These are phyloP conservation scores for Haematococcus lacustris DNA, from an alignment of 139 green algal genomes.

Conservation along the genomic window DNA sequence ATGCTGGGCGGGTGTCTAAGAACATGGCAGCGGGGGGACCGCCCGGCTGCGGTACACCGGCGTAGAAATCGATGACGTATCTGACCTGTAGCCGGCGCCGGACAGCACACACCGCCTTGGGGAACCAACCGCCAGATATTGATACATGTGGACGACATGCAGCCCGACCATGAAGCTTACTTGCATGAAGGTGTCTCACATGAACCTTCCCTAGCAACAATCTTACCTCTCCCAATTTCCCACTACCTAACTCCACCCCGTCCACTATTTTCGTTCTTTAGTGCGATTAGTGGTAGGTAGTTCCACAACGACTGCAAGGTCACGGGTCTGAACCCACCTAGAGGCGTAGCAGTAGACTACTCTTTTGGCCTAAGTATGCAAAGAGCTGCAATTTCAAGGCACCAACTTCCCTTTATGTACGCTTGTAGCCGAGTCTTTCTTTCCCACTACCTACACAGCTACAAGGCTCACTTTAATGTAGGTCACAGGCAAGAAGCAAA, in stretches of 20 bases:
- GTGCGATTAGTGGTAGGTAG: too few species aligned
- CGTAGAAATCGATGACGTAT: constrained; percentile 97
- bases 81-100: constrained; percentile 44
- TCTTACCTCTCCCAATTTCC: not conserved
- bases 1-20: constrained; percentile 81
- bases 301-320: too few species aligned
- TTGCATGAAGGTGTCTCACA: not conserved
- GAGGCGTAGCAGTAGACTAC: too few species aligned
- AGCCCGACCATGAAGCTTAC: not conserved
- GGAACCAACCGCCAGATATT: not conserved
- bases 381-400: too few species aligned
- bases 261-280: not conserved
- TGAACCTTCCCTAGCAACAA: not conserved
- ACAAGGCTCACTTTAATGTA: not conserved
- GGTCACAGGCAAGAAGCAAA: not conserved
- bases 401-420: too few species aligned
- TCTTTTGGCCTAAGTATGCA: too few species aligned
- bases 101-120: not conserved
- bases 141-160: not conserved
- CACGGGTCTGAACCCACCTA: too few species aligned
- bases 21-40: constrained; percentile 73
- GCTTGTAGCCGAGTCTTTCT: too few species aligned
- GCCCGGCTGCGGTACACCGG: constrained; percentile 49
- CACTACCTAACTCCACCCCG: not conserved
- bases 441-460: too few species aligned